A percentile compares a stretch with the other conserved stretches of the same genome.
These are phyloP conservation scores for Metschnikowia baotianmanensis DNA, from an alignment of 805 yeast species.

Conservation along the genomic window DNA sequence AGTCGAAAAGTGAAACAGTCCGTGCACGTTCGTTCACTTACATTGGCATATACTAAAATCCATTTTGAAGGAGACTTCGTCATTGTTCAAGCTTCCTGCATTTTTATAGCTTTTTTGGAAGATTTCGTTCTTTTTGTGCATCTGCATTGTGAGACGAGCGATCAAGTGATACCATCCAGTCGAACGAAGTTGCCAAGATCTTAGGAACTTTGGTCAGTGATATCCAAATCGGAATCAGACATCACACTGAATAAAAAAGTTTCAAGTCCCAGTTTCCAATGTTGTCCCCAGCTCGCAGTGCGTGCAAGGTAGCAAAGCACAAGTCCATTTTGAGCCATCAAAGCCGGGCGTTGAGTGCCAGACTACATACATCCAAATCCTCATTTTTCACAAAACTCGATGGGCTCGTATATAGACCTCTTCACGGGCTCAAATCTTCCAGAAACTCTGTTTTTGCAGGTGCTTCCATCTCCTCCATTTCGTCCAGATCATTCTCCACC, in stretches of 20 bases:
- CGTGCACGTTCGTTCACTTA: neutral
- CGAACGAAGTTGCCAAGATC: too few relatives aligned
- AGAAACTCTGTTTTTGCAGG: neutral
- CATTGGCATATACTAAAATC: neutral
- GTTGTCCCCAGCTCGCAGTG: slow-evolving; percentile 4
- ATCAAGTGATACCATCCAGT: too few relatives aligned
- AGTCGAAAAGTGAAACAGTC: too few relatives aligned
- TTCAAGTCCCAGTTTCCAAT: neutral
- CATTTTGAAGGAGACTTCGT: too few relatives aligned
- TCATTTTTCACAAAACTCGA: neutral
- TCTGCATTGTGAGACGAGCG: too few relatives aligned
- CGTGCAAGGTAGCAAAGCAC: slow-evolving; percentile 1
- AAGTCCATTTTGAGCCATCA: neutral
- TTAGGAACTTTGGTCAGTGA: too few relatives aligned
- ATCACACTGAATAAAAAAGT: too few relatives aligned
- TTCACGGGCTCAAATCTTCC: neutral
- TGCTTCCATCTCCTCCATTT: neutral
- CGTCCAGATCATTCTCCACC: slow-evolving; percentile 2
- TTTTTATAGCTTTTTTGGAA: too few relatives aligned
- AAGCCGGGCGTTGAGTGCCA: neutral
- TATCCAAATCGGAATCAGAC: too few relatives aligned
- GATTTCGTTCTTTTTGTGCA: too few relatives aligned
- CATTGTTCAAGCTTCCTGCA: too few relatives aligned
- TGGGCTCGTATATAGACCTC: neutral
- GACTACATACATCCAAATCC: neutral